phyloP scores from a whole-genome alignment of 352 stramenopile genomes.

The Globisporangium yorkense region DNA sequence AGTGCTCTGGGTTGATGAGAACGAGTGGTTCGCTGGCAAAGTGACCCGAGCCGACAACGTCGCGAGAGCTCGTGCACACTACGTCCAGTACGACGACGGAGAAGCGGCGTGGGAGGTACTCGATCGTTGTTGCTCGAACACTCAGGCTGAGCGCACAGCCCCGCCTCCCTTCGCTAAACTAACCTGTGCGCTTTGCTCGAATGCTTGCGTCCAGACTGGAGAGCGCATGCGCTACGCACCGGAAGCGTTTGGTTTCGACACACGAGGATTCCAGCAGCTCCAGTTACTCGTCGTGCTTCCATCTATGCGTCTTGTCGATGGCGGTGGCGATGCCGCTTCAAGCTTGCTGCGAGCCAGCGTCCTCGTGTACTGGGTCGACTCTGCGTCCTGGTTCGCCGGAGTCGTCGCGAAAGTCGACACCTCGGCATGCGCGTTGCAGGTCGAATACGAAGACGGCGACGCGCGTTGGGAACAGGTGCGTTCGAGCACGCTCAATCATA shows the following conservation, averaged over 20 bases:
- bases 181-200: background rate
- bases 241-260: background rate
- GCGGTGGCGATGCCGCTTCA: background rate
- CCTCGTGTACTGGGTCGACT: constrained; percentile 35
- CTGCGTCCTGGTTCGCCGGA: constrained; percentile 37
- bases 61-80: constrained; percentile 4
- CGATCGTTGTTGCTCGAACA: background rate
- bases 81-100: constrained; percentile 44
- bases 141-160: background rate
- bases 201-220: background rate
- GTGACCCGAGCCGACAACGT: constrained; percentile 11
- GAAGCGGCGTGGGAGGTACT: constrained; percentile 40
- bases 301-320: background rate
- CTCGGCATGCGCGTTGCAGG: constrained; percentile 16
- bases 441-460: constrained; percentile 50
- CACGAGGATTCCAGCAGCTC: constrained; percentile 21
- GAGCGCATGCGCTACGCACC: constrained; percentile 12
- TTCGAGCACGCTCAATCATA: background rate
- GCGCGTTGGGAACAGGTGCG: constrained; percentile 35
- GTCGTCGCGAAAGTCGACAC: constrained; percentile 12
- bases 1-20: constrained; percentile 38
- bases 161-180: background rate
- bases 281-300: constrained; percentile 18
- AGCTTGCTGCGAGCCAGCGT: constrained; percentile 12
- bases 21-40: constrained; percentile 36